Evolutionary conservation across 1,139 yeast species (phyloP).

Genomic region (Scheffersomyces insectosa): DNA sequence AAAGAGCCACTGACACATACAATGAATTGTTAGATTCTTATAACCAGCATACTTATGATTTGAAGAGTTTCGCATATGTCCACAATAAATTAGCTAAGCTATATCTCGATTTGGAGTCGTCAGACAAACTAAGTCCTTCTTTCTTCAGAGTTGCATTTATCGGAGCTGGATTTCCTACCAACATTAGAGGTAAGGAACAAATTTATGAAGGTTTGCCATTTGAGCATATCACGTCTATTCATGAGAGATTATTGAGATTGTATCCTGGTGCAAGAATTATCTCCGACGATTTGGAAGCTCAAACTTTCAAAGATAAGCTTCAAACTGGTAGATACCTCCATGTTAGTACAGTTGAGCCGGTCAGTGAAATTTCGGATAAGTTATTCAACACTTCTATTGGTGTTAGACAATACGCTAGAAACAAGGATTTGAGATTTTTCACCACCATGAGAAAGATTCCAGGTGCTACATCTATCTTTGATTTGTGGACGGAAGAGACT

Average conservation of each 20-base stretch:
- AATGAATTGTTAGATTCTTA: conserved; percentile 78
- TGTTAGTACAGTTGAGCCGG: conserved; percentile 74
- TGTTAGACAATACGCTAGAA: conserved; percentile 69
- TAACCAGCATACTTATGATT: conserved; percentile 71
- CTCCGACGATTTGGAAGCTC: conserved; percentile 65
- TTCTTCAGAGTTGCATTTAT: conserved; percentile 79
- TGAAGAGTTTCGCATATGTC: conserved; percentile 73
- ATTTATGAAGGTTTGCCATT: conserved; percentile 86
- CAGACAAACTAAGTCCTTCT: conserved; percentile 75
- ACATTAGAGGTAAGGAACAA: conserved; percentile 73
- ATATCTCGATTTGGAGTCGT: conserved; percentile 65
- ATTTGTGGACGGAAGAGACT: conserved; percentile 87
- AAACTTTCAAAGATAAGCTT: conserved; percentile 44
- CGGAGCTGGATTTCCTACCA: conserved; percentile 83
- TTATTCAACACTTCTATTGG: conserved; percentile 54
- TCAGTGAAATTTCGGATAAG: conserved; percentile 51
- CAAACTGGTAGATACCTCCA: conserved; percentile 75
- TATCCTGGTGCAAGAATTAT: conserved; percentile 85
- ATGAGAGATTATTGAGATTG: conserved; percentile 68
- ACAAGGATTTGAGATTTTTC: conserved; percentile 69
- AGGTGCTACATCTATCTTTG: conserved; percentile 70
- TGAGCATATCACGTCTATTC: conserved; percentile 84
- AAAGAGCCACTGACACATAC: conserved; percentile 43
- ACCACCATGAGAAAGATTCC: conserved; percentile 71
- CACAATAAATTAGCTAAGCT: conserved; percentile 69